Evolutionary conservation across 108 stramenopile genomes (phyloP), one percentile per base, ranked within the genome.

Genomic region (Skeletonema menzelii): DNA sequence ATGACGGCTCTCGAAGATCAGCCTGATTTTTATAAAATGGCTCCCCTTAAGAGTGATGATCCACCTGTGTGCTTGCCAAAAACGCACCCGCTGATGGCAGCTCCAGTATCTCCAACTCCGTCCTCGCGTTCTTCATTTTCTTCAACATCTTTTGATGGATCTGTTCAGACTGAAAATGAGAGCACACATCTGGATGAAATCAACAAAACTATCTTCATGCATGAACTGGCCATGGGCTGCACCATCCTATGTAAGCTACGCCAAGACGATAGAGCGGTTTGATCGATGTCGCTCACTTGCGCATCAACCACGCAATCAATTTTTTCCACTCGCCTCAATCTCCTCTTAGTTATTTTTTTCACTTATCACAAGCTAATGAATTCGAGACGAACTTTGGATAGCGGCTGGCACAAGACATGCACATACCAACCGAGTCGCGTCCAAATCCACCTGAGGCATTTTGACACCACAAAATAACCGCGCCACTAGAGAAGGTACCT

Each of bases 21-120:
- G 53, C 91, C 91, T 19, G 79, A 93, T 59, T 89, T 93, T 70
- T 87, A 88, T 56, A 35, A 68, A 3, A 90, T 90, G 88, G 63
- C 78, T 17, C 78, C 84, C 28, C 38, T 87, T n/a, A 67, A 27
- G 38, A 69, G 24, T 35, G 59, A 47, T 6, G 30, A 19, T 13
- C 24, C 19, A 17, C 30, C 47, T 35, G 31, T 17, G 55, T 1
- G 15, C 30, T 32, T 15, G 11, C 55, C 24, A 24, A 26, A 19
- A 47, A n/a, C 46, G 24, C 19, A 20, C 8, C 15, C 22, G n/a
- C 17, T 53, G 49, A 20, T 15, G 22, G 22, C 22, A 53, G 49
- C 49, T 22, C 49, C 49, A 53, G 49, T 42, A 42, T 42, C 49
- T 8, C 49, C 49, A 53, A 53, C 49, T 53, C 22, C 49, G 24